A percentile compares a stretch with the other conserved stretches of the same genome.
Conservation (phyloP, 2,329 filamentous ascomycete genomes). For the Ampelomyces quisqualis region DNA sequence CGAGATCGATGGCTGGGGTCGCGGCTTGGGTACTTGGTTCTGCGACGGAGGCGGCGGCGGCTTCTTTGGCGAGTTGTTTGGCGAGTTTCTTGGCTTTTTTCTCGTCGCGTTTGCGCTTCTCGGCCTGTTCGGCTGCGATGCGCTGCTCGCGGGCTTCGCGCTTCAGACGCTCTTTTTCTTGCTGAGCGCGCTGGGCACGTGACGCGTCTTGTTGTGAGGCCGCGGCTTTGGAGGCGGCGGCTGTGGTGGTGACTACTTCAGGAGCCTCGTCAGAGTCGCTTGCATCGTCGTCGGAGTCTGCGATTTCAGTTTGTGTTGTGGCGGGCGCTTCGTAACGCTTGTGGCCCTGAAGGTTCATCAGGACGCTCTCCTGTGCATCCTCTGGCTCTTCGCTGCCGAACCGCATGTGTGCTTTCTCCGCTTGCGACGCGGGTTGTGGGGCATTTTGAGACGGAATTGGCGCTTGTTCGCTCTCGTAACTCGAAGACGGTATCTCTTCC, state of each 20-base stretch:
- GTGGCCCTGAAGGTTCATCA: slow-evolving; percentile 15
- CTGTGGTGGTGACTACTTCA: slow-evolving; percentile 39
- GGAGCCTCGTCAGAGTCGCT: slow-evolving; percentile 44
- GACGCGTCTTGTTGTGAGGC: slow-evolving; percentile 32
- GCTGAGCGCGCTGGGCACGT: slow-evolving; percentile 32
- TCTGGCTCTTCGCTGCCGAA: slow-evolving; percentile 42
- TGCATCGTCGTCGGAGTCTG: slow-evolving; percentile 26
- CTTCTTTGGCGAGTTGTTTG: slow-evolving; percentile 12
- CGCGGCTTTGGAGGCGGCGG: slow-evolving; percentile 32
- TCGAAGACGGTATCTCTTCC: slow-evolving; percentile 32
- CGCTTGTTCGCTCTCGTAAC: slow-evolving; percentile 28
- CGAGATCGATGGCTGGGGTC: slow-evolving; percentile 36
- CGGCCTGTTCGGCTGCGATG: slow-evolving; percentile 36
- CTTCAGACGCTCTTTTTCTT: slow-evolving; percentile 32
- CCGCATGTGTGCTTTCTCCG: slow-evolving; percentile 31
- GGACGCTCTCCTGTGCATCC: slow-evolving; percentile 4
- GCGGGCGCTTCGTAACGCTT: slow-evolving; percentile 12
- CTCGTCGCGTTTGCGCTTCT: slow-evolving; percentile 34
- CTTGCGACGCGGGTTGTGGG: too few relatives aligned
- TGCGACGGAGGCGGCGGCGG: slow-evolving; percentile 4
- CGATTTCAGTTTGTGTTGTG: slow-evolving; percentile 4
- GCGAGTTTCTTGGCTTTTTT: slow-evolving; percentile 36
- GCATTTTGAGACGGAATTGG: slow-evolving; percentile 18
- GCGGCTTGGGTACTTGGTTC: slow-evolving; percentile 2
- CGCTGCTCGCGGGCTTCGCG: slow-evolving; percentile 34